A percentile compares a stretch with the other conserved stretches of the same genome.
These are phyloP conservation scores for Talaromyces islandicus DNA, from an alignment of 2,329 filamentous ascomycete genomes.

Conservation along the genomic window DNA sequence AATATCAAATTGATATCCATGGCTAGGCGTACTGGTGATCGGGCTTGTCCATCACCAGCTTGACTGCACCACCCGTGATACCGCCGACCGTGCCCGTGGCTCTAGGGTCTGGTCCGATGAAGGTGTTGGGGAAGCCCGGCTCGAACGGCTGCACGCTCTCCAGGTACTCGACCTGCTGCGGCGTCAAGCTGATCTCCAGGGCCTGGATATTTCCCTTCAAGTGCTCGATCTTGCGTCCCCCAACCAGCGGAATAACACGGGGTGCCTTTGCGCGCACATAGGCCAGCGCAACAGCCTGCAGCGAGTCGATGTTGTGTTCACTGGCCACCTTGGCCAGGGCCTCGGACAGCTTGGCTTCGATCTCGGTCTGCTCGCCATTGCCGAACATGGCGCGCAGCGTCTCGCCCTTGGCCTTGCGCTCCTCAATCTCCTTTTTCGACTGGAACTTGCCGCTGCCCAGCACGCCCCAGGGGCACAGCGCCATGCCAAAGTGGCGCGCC, in stretches of 20 bases:
- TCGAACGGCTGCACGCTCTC: constrained; percentile 59
- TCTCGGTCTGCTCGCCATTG: constrained; percentile 8
- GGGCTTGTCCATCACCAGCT: constrained; percentile 3
- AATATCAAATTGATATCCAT: neutral
- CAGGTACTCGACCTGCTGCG: constrained; percentile 60
- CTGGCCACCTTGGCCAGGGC: constrained; percentile 57
- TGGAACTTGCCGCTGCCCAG: constrained; percentile 50
- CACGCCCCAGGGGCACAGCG: constrained; percentile 54
- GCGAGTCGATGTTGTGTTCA: constrained; percentile 47
- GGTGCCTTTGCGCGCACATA: constrained; percentile 68
- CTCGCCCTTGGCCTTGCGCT: constrained; percentile 38
- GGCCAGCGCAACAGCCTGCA: constrained; percentile 62
- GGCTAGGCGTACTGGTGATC: constrained; percentile 7
- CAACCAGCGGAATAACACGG: constrained; percentile 68
- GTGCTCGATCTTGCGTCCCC: constrained; percentile 64
- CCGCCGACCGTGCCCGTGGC: constrained; percentile 12
- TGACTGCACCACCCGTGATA: constrained; percentile 8
- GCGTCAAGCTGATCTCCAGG: constrained; percentile 53
- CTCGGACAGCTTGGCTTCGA: constrained; percentile 13
- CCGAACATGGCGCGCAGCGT: constrained; percentile 26
- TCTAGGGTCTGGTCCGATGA: constrained; percentile 40
- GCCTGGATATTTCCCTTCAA: constrained; percentile 65
- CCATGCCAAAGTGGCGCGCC: constrained; percentile 38
- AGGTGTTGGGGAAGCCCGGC: constrained; percentile 60
- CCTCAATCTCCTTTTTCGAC: constrained; percentile 42